A percentile compares a stretch with the other conserved stretches of the same genome.
phyloP scores from a whole-genome alignment of 2,329 filamentous ascomycete genomes.

The Fusarium proliferatum region DNA sequence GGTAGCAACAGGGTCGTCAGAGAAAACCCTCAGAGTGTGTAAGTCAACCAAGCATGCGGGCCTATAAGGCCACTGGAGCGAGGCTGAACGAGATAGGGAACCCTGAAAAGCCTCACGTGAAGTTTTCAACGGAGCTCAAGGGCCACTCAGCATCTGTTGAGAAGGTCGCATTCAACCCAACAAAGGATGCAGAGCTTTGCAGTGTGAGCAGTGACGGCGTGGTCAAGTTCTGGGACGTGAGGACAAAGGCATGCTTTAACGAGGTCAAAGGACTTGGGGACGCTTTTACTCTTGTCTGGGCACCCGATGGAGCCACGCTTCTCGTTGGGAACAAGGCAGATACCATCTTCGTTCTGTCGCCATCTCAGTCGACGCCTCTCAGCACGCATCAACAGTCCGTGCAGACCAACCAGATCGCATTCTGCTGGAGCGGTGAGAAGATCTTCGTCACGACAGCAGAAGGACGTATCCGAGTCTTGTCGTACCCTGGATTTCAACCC shows the following conservation, averaged over 20 bases:
- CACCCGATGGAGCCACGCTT: slow-evolving; percentile 75
- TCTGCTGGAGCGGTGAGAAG: slow-evolving; percentile 78
- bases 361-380: slow-evolving; percentile 65
- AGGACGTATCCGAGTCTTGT: slow-evolving; percentile 76
- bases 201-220: slow-evolving; percentile 79
- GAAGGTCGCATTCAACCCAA: slow-evolving; percentile 81
- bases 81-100: slow-evolving; percentile 65
- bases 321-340: slow-evolving; percentile 80
- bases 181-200: slow-evolving; percentile 80
- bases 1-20: slow-evolving; percentile 82
- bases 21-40: slow-evolving; percentile 80
- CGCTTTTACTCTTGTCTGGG: slow-evolving; percentile 79
- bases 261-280: slow-evolving; percentile 74
- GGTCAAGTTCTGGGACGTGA: slow-evolving; percentile 83
- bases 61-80: not conserved
- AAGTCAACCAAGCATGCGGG: slow-evolving; percentile 41
- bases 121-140: slow-evolving; percentile 80
- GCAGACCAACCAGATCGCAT: slow-evolving; percentile 78
- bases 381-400: slow-evolving; percentile 69
- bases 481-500: slow-evolving; percentile 72
- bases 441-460: slow-evolving; percentile 78
- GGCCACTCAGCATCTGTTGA: slow-evolving; percentile 75
- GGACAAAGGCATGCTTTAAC: slow-evolving; percentile 76
- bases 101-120: slow-evolving; percentile 78
- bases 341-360: slow-evolving; percentile 70